Percentiles rank a stretch among this genome's conserved stretches.
These are phyloP conservation scores for Russula foetens DNA, from an alignment of 768 basidiomycete genomes.

Conservation along the genomic window DNA sequence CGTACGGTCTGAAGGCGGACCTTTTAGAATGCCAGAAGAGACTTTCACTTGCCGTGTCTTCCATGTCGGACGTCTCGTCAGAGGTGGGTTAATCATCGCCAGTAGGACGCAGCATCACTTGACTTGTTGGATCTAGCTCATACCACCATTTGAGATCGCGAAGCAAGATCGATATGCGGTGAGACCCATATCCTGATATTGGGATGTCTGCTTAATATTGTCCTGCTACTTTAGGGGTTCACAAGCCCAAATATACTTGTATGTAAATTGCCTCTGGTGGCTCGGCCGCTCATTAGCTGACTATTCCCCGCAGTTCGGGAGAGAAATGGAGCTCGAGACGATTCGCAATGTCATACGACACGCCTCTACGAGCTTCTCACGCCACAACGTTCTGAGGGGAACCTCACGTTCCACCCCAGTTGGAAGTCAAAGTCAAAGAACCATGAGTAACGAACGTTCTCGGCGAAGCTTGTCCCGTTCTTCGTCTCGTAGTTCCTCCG, in stretches of 20 bases:
- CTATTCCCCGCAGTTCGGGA: conserved; percentile 45
- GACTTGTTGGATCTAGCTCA: conserved; percentile 37
- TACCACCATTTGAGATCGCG: conserved; percentile 61
- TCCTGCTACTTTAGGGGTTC: conserved; percentile 46
- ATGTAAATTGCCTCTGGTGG: conserved; percentile 16
- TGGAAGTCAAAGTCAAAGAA: conserved; percentile 30
- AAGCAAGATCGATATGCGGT: conserved; percentile 58
- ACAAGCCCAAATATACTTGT: conserved; percentile 62
- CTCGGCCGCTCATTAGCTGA: background rate
- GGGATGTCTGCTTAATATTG: background rate
- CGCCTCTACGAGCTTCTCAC: conserved; percentile 51
- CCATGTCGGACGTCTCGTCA: conserved; percentile 45
- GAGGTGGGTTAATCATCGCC: conserved; percentile 34
- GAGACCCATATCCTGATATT: conserved; percentile 17
- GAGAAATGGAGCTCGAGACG: conserved; percentile 60
- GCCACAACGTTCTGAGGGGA: conserved; percentile 41
- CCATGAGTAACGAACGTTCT: conserved; percentile 18
- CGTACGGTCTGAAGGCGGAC: conserved; percentile 59
- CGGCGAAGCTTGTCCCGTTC: conserved; percentile 33
- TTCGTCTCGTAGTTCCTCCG: conserved; percentile 31
- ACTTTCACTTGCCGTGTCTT: conserved; percentile 50
- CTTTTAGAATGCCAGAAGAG: conserved; percentile 60
- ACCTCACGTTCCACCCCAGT: conserved; percentile 30
- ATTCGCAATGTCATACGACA: conserved; percentile 53
- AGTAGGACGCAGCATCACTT: background rate